Evolutionary conservation across 2,329 filamentous ascomycete genomes (phyloP).

Genomic region (Plectosphaerella cucumerina): DNA sequence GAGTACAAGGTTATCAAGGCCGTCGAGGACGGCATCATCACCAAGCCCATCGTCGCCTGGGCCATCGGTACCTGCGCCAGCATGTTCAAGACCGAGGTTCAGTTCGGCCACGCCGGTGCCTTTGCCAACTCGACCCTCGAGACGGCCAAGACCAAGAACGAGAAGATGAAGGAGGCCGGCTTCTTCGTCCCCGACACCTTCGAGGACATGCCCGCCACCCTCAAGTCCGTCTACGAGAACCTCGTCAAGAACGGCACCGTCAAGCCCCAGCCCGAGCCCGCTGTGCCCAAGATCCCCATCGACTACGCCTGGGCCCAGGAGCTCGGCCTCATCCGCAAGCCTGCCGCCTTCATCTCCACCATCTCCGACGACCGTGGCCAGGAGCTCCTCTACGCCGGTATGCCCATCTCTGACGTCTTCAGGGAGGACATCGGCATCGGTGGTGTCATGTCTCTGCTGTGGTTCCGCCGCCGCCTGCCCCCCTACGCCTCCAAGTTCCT

Average conservation of each 20-base stretch:
- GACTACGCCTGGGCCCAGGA: conserved; percentile 99
- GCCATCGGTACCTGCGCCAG: conserved; percentile 98
- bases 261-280: conserved; percentile 80
- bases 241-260: conserved; percentile 83
- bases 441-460: conserved; percentile 98
- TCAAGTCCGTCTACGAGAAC: conserved; percentile 82
- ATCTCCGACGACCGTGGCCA: conserved; percentile 99
- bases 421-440: conserved; percentile 97
- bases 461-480: conserved; percentile 98
- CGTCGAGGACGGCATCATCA: conserved; percentile 90
- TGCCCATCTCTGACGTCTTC: conserved; percentile 99
- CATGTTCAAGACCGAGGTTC: conserved; percentile 99
- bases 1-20: conserved; percentile 99
- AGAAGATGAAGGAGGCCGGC: conserved; percentile 90
- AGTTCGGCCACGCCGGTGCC: conserved; percentile 97
- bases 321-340: conserved; percentile 98
- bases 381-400: conserved; percentile 96
- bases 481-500: conserved; percentile 97
- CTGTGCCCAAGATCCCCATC: conserved; percentile 97
- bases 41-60: conserved; percentile 98
- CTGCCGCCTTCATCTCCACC: conserved; percentile 98
- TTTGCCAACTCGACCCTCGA: conserved; percentile 99
- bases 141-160: conserved; percentile 95
- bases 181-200: conserved; percentile 95
- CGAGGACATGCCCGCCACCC: conserved; percentile 79